Percentiles rank a stretch among this genome's conserved stretches.
Evolutionary conservation across 2,329 filamentous ascomycete genomes (phyloP).

Genomic region (Diaporthe longicolla): DNA sequence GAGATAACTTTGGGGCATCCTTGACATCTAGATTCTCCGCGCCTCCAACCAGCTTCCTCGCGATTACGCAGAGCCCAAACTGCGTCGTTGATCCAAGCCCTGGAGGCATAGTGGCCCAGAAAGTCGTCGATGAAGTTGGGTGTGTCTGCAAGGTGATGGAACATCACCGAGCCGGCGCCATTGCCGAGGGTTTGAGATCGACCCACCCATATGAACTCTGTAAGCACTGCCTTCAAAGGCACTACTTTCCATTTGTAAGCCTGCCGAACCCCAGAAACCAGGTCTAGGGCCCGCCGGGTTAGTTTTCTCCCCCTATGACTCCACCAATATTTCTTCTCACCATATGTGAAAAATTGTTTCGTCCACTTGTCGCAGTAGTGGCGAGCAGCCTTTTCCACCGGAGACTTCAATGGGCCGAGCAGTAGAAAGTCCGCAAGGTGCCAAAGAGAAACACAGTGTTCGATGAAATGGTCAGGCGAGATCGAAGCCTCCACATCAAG

Average conservation of each 20-base stretch:
- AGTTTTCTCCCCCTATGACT: rapidly evolving
- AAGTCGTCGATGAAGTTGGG: background rate
- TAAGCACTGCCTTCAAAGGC: background rate
- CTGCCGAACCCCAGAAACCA: background rate
- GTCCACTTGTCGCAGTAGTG: background rate
- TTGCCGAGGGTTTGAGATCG: rapidly evolving
- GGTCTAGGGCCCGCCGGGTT: background rate
- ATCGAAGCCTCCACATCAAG: background rate
- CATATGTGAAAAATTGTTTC: background rate
- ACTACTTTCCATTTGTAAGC: background rate
- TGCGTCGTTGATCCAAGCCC: rapidly evolving
- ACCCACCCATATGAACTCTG: background rate
- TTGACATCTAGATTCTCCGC: background rate
- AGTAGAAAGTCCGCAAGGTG: background rate
- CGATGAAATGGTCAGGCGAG: background rate
- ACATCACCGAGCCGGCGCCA: background rate
- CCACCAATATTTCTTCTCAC: rapidly evolving
- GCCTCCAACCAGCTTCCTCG: no score
- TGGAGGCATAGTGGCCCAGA: background rate
- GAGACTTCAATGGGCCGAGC: background rate
- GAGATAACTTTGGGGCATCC: background rate
- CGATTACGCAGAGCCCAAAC: background rate
- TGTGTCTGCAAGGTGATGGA: background rate
- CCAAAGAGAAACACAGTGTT: background rate
- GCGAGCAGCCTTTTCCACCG: background rate